Evolutionary conservation across 2,329 filamentous ascomycete genomes (phyloP).

Genomic region (Capronia epimyces): DNA sequence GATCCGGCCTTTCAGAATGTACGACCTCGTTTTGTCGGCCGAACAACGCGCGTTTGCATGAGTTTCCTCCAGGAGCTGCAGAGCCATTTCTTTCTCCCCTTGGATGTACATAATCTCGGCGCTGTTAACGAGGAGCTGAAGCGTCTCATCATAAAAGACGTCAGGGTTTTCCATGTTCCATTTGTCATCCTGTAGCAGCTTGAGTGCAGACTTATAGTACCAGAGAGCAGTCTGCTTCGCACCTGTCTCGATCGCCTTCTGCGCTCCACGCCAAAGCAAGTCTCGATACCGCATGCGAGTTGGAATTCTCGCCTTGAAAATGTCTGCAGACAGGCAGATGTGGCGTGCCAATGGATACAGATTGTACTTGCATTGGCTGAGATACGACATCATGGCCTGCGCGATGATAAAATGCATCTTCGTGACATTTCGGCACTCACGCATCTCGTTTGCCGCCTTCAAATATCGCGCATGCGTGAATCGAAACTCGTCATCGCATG

Average conservation of each 20-base stretch:
- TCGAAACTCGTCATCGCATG: constrained; percentile 78
- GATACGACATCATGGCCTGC: constrained; percentile 71
- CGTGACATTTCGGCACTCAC: constrained; percentile 58
- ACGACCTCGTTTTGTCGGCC: constrained; percentile 76
- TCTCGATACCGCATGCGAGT: constrained; percentile 64
- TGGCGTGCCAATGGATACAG: constrained; percentile 73
- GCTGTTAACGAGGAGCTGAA: constrained; percentile 69
- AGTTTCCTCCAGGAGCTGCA: constrained; percentile 62
- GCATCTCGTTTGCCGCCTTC: constrained; percentile 64
- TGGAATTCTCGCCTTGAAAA: constrained; percentile 63
- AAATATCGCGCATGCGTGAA: constrained; percentile 87
- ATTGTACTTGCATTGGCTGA: constrained; percentile 53
- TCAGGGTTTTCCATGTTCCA: constrained; percentile 69
- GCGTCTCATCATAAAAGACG: constrained; percentile 78
- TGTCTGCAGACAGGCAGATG: constrained; percentile 68
- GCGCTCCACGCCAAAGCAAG: constrained; percentile 72
- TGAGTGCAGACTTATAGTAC: constrained; percentile 72
- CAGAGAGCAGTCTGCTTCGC: constrained; percentile 75
- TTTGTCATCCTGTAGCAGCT: constrained; percentile 70
- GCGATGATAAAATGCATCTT: constrained; percentile 92
- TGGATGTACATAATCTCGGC: constrained; percentile 81
- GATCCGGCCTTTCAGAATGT: constrained; percentile 75
- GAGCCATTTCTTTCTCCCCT: constrained; percentile 63
- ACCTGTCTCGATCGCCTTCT: constrained; percentile 72
- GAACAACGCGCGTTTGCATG: constrained; percentile 65